These are phyloP conservation scores for Tylopilus balloui DNA, from an alignment of 768 basidiomycete genomes.

Conservation along the genomic window DNA sequence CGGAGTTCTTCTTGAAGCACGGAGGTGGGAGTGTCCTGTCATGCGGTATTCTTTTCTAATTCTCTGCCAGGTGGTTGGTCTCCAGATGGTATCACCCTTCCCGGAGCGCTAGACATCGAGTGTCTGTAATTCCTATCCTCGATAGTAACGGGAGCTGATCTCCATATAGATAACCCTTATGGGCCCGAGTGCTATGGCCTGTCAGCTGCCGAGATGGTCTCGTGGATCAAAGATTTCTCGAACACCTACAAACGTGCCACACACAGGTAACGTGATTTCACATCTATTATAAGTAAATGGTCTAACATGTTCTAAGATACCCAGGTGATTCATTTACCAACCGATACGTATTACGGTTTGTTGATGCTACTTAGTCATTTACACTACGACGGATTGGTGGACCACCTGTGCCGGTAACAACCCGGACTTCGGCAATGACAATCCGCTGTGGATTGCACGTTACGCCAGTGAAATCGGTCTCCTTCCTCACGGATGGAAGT, in stretches of 20 bases:
- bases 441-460: slow-evolving; percentile 60
- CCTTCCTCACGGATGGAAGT: slow-evolving; percentile 57
- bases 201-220: slow-evolving; percentile 49
- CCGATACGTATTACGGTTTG: neutral
- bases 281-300: neutral
- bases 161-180: slow-evolving; percentile 43
- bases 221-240: slow-evolving; percentile 61
- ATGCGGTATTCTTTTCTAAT: neutral
- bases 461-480: slow-evolving; percentile 47
- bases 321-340: slow-evolving; percentile 31
- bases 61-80: slow-evolving; percentile 44
- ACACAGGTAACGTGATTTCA: slow-evolving; percentile 35
- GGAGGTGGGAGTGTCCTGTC: slow-evolving; percentile 37
- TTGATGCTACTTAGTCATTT: slow-evolving; percentile 42
- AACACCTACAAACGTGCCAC: slow-evolving; percentile 50
- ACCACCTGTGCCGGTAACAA: slow-evolving; percentile 58
- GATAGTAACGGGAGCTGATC: neutral
- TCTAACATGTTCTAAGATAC: slow-evolving; percentile 28
- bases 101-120: slow-evolving; percentile 64
- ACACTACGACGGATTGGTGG: slow-evolving; percentile 69
- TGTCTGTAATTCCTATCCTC: slow-evolving; percentile 32
- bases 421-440: slow-evolving; percentile 43
- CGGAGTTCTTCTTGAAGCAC: slow-evolving; percentile 51
- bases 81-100: slow-evolving; percentile 54
- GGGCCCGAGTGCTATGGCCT: slow-evolving; percentile 53